Base-by-base conservation (phyloP, 2,329 filamentous ascomycete genomes). In the Emergomyces orientalis region DNA sequence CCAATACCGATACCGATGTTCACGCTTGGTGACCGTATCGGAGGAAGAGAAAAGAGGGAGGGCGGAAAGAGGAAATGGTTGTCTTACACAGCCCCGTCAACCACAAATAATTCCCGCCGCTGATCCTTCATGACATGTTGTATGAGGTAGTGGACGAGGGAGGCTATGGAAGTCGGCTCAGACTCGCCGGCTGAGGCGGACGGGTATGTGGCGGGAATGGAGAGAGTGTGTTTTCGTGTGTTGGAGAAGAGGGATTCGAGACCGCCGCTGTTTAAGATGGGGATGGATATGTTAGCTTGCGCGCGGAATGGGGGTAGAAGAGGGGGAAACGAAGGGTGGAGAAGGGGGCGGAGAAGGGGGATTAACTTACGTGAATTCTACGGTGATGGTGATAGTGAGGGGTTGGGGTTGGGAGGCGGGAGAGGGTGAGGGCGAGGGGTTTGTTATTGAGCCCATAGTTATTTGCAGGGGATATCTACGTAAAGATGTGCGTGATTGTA, bases 241-340 rank as follows among this genome's bases (percentile, higher is more conserved):
- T 96, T 88, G 39, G 87, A 86, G 78, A 99, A 99, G 67, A 99
- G 87, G 79, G 96, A 88, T 78, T 99, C 94, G 22, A 99, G 84
- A 27, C 94, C 94, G 65, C 94, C 94, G 67, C 94, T 92, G 69
- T 27, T 45, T 56, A 30, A 52, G 37, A 14, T 19, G 8, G 32
- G 27, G n/a, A 57, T n/a, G 6, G 63, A 63, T 63, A 63, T 63
- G 63, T 63, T 65, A 62, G 67, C 47, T 69, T 52, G 54, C 58
- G 60, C 52, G 47, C 43, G 59, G 60, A 43, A 62, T 45, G 14
- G 45, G 58, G 58, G 59, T 49, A 54, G 47, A 58, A 56, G 49
- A 30, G 62, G 60, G 57, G 17, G 47, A 13, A 62, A 34, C 43
- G 37, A 3, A n/a, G 27, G 25, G 41, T 30, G 17, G 25, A 8